phyloP scores from a whole-genome alignment of 352 stramenopile genomes.

The Pythium insidiosum region DNA sequence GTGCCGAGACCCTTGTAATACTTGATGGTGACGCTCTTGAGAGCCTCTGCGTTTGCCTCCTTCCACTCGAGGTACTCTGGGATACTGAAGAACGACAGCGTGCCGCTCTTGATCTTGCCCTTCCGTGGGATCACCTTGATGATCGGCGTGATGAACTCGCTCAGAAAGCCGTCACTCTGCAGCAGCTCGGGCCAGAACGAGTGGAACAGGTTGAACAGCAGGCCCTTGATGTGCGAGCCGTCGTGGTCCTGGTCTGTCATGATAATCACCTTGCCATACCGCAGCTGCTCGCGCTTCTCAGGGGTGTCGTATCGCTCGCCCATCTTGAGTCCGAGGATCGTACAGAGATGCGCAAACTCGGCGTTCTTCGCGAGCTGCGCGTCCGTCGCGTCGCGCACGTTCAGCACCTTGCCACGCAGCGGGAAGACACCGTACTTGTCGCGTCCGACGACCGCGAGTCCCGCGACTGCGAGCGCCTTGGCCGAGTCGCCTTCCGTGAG shows the following conservation, averaged over 20 bases:
- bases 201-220: constrained; percentile 99
- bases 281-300: constrained; percentile 86
- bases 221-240: constrained; percentile 98
- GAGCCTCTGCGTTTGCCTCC: constrained; percentile 34
- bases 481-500: constrained; percentile 99
- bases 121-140: constrained; percentile 93
- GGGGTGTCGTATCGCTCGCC: constrained; percentile 90
- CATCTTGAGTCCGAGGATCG: constrained; percentile 98
- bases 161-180: constrained; percentile 92
- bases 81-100: constrained; percentile 95
- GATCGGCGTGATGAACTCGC: constrained; percentile 99
- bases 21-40: constrained; percentile 95
- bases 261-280: constrained; percentile 99
- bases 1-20: constrained; percentile 99
- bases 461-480: constrained; percentile 98
- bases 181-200: constrained; percentile 97
- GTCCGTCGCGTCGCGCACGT: constrained; percentile 83
- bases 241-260: constrained; percentile 99
- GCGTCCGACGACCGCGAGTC: constrained; percentile 95
- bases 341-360: constrained; percentile 94
- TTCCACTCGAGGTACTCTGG: constrained; percentile 97
- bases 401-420: constrained; percentile 94
- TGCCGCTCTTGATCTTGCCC: constrained; percentile 53
- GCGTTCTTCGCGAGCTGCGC: constrained; percentile 90
- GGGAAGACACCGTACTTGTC: constrained; percentile 99